phyloP scores from a whole-genome alignment of 2,329 filamentous ascomycete genomes.

The Seiridium unicorne region DNA sequence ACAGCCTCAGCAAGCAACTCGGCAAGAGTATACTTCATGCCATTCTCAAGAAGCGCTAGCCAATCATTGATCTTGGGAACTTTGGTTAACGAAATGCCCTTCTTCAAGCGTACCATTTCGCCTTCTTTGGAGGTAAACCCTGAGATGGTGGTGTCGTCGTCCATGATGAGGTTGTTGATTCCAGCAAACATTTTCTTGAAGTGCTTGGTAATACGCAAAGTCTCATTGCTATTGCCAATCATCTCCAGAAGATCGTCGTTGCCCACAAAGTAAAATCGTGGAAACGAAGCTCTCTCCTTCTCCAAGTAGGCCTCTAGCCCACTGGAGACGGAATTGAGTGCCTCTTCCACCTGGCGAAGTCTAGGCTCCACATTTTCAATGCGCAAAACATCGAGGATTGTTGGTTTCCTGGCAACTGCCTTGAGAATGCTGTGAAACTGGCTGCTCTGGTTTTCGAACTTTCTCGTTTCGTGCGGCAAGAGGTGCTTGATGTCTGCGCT shows the following conservation, averaged over 20 bases:
- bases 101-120: slow-evolving; percentile 83
- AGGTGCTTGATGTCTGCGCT: slow-evolving; percentile 99
- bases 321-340: slow-evolving; percentile 99
- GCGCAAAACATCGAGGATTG: slow-evolving; percentile 91
- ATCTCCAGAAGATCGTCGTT: slow-evolving; percentile 98
- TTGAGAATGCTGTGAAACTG: slow-evolving; percentile 99
- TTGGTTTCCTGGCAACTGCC: slow-evolving; percentile 95
- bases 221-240: slow-evolving; percentile 99
- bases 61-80: slow-evolving; percentile 98
- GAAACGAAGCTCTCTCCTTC: slow-evolving; percentile 95
- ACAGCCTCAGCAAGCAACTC: slow-evolving; percentile 87
- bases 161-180: slow-evolving; percentile 84
- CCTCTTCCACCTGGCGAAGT: slow-evolving; percentile 89
- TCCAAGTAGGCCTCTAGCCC: slow-evolving; percentile 97
- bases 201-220: slow-evolving; percentile 92
- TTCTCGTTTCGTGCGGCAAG: slow-evolving; percentile 90
- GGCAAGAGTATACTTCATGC: slow-evolving; percentile 92
- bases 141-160: slow-evolving; percentile 84
- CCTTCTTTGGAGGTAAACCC: slow-evolving; percentile 95
- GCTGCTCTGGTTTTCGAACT: slow-evolving; percentile 99
- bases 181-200: slow-evolving; percentile 99
- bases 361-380: slow-evolving; percentile 97
- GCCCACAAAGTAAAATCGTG: slow-evolving; percentile 98
- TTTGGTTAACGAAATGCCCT: slow-evolving; percentile 87
- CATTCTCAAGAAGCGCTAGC: slow-evolving; percentile 87